Evolutionary conservation across 371 early-diverging fungal species (phyloP).

Genomic region (Mucor sp.): DNA sequence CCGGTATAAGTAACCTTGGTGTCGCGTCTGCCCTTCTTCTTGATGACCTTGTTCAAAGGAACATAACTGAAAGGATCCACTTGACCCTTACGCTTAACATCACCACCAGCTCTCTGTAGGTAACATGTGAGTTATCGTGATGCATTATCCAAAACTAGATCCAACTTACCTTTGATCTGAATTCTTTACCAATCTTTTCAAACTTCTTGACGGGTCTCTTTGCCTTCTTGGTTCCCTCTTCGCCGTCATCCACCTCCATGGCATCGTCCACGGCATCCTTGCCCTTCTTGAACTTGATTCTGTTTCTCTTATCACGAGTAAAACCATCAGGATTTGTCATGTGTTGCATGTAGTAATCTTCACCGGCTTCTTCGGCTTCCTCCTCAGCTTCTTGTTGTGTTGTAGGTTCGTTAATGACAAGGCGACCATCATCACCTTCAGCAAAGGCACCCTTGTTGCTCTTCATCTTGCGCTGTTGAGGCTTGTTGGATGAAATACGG

Average conservation of each 20-base stretch:
- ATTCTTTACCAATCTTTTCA: conserved; percentile 58
- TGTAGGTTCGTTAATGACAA: conserved; percentile 74
- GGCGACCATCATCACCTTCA: conserved; percentile 74
- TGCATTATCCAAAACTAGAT: not conserved
- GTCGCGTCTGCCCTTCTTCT: conserved; percentile 50
- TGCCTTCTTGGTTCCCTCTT: conserved; percentile 28
- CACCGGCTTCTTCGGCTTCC: conserved; percentile 52
- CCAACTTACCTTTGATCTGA: conserved; percentile 58
- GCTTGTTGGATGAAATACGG: conserved; percentile 66
- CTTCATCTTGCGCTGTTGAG: conserved; percentile 51
- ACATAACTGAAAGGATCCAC: conserved; percentile 97
- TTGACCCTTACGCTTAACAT: conserved; percentile 85
- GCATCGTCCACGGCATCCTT: conserved; percentile 53
- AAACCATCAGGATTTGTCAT: conserved; percentile 83
- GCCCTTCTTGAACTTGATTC: conserved; percentile 88
- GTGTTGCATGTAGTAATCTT: conserved; percentile 85
- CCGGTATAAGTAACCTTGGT: conserved; percentile 49
- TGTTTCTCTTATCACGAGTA: conserved; percentile 78
- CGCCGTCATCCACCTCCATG: conserved; percentile 60
- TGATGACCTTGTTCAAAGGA: conserved; percentile 71
- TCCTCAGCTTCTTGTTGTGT: conserved; percentile 42
- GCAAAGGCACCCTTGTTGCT: conserved; percentile 54
- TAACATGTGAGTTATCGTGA: not conserved
- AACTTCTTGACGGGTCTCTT: conserved; percentile 27
- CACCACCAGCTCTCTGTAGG: conserved; percentile 84